Percentiles rank a stretch among this genome's conserved stretches.
Evolutionary conservation across 192 early-diverging fungal species (phyloP).

Genomic region (Coemansia sp.): DNA sequence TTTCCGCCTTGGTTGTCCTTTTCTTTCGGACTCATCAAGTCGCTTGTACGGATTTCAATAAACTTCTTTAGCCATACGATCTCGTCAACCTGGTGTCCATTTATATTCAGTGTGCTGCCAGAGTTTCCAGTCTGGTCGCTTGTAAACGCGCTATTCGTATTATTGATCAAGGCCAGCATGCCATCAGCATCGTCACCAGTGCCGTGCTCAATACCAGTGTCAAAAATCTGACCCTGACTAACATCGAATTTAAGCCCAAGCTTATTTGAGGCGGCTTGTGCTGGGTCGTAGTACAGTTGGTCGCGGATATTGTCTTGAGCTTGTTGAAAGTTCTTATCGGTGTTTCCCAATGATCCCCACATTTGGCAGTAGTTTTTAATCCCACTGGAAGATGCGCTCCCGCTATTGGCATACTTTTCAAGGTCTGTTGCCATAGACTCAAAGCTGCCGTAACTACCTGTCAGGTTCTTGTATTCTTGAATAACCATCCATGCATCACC

Average conservation of each 20-base stretch:
- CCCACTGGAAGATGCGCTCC: constrained; percentile 28
- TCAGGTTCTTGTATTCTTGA: constrained; percentile 35
- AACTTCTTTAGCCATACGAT: constrained; percentile 28
- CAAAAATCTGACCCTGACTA: constrained; percentile 39
- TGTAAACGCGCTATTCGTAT: constrained; percentile 6
- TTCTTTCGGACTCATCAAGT: constrained; percentile 26
- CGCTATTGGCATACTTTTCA: constrained; percentile 18
- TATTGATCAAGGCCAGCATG: constrained; percentile 11
- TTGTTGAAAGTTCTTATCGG: constrained; percentile 41
- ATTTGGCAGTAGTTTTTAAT: constrained; percentile 52
- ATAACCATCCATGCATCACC: constrained; percentile 55
- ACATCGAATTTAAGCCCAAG: constrained; percentile 30
- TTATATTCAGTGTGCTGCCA: constrained; percentile 12
- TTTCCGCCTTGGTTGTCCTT: constrained; percentile 21
- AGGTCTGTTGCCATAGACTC: constrained; percentile 21
- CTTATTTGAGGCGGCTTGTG: not conserved
- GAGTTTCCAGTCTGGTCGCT: constrained; percentile 5
- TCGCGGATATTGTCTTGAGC: constrained; percentile 45
- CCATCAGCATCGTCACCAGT: constrained; percentile 28
- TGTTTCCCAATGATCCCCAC: constrained; percentile 44
- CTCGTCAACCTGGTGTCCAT: constrained; percentile 17
- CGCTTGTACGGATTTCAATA: constrained; percentile 21
- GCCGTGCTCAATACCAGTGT: constrained; percentile 43
- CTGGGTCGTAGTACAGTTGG: constrained; percentile 38
- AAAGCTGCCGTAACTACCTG: constrained; percentile 39